Percentiles rank a stretch among this genome's conserved stretches.
phyloP scores from a whole-genome alignment of 1,139 yeast species.

The Suzukiozyma palmioleophila region DNA sequence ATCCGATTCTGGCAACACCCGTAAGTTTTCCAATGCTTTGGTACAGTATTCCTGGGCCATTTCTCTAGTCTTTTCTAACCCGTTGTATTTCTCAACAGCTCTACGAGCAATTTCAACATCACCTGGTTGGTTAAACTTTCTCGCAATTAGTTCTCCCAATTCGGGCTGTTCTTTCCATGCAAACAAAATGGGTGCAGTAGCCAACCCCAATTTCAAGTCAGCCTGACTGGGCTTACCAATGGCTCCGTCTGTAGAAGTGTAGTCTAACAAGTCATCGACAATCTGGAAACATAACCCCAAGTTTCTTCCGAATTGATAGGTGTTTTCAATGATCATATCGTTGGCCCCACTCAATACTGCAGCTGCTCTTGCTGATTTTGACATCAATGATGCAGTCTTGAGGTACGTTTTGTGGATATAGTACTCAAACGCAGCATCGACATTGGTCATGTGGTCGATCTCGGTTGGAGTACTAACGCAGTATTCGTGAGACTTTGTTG shows the following conservation, averaged over 20 bases:
- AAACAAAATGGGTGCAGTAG: conserved; percentile 93
- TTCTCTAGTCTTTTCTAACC: conserved; percentile 70
- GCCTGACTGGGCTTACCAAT: conserved; percentile 96
- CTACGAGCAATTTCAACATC: conserved; percentile 77
- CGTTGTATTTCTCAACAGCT: conserved; percentile 68
- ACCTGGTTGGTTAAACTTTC: conserved; percentile 77
- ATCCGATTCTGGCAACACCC: conserved; percentile 79
- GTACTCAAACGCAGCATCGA: conserved; percentile 87
- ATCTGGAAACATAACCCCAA: conserved; percentile 93
- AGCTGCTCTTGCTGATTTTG: conserved; percentile 91
- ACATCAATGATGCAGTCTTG: conserved; percentile 91
- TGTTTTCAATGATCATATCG: conserved; percentile 68
- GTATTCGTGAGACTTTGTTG: conserved; percentile 57
- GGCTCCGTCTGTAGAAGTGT: conserved; percentile 75
- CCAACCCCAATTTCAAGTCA: conserved; percentile 87
- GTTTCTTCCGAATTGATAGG: conserved; percentile 89
- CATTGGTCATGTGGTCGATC: conserved; percentile 63
- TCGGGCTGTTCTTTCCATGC: conserved; percentile 92
- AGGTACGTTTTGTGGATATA: conserved; percentile 91
- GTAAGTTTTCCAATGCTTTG: conserved; percentile 67
- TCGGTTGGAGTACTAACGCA: conserved; percentile 39
- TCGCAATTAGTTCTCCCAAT: conserved; percentile 74
- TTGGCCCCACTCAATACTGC: conserved; percentile 89
- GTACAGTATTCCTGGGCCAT: conserved; percentile 78
- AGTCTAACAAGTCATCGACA: conserved; percentile 94